Base-by-base conservation (phyloP, 441 rosid genomes). In the Gossypium trilobum region DNA sequence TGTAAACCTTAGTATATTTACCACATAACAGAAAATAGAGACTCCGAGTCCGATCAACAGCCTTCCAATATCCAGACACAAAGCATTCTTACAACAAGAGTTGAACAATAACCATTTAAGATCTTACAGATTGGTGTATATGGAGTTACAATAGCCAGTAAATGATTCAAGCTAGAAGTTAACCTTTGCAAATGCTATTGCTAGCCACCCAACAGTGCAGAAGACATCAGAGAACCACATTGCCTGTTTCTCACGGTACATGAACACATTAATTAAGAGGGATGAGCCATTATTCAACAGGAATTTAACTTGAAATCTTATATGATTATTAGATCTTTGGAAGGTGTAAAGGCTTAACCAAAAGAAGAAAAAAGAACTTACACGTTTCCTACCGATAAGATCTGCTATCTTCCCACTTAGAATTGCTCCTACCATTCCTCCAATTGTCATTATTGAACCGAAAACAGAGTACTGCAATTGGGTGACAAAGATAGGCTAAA, bases 371-470 rank as follows among this genome's bases (percentile, higher is more conserved):
- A 14, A 19, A 8, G 44, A 74, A 69, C 75, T 79, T 89, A 91
- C 98, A 17, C 84, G 73, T 88, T 84, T 88, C 3, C 91, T 83
- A 73, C 96, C 98, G 4, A 88, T 29, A 25, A 81, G 64, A 76
- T 86, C 94, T 3, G 90, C 81, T 5, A 85, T 64, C 69, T 68
- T 89, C 56, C 98, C 98, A 44, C 88, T 83, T 8, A 82, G 39
- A 4, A 87, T n/a, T 13, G 94, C 91, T n/a, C 92, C 94, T 5
- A 87, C 20, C 83, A 88, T 73, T 51, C 84, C 96, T 77, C 97
- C 97, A 4, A 87, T 44, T 0, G 93, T 88, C 81, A 89, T 20
- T 11, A 84, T 65, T 27, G 97, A 91, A 0, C 97, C 96, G 65
- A 93, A 93, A 69, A 87, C 59, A 1, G 98, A 89, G 72, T 84